Evolutionary conservation across 2,329 filamentous ascomycete genomes (phyloP).

Genomic region (Uncinocarpus reesii): DNA sequence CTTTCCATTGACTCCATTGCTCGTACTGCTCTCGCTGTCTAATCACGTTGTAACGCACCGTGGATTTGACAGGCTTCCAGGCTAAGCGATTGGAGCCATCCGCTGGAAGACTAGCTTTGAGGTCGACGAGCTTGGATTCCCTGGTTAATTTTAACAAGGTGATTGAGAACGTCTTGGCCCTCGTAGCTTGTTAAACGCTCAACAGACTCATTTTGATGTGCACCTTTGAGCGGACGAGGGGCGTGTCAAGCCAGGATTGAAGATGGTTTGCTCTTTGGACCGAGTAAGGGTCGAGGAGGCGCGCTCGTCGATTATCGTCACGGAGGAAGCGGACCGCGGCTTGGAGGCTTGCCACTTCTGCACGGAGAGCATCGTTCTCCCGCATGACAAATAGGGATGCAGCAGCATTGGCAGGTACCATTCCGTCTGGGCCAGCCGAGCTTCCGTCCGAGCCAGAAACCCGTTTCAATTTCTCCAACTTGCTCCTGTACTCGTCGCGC

Average conservation of each 20-base stretch:
- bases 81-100: conserved; percentile 23
- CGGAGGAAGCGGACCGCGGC: conserved; percentile 39
- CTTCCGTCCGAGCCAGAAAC: conserved; percentile 31
- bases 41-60: conserved; percentile 36
- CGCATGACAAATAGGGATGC: conserved; percentile 33
- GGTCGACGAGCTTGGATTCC: conserved; percentile 31
- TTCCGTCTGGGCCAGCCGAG: conserved; percentile 28
- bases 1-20: conserved; percentile 37
- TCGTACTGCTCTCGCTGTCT: conserved; percentile 39
- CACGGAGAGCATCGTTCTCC: conserved; percentile 36
- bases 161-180: conserved; percentile 34
- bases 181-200: conserved; percentile 30
- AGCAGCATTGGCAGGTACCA: conserved; percentile 26
- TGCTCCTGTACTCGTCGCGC: conserved; percentile 33
- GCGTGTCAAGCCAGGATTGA: conserved; percentile 37
- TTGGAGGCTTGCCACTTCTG: conserved; percentile 37
- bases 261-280: conserved; percentile 33
- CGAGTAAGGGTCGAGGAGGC: conserved; percentile 34
- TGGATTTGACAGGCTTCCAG: conserved; percentile 37
- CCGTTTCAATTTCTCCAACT: conserved; percentile 36
- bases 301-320: conserved; percentile 36
- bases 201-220: conserved; percentile 24
- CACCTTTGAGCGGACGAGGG: conserved; percentile 26
- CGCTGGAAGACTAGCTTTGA: conserved; percentile 28
- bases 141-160: conserved; percentile 37